Evolutionary conservation across 1,284 basidiomycete species (phyloP).

Genomic region (Heimioporus retisporus): DNA sequence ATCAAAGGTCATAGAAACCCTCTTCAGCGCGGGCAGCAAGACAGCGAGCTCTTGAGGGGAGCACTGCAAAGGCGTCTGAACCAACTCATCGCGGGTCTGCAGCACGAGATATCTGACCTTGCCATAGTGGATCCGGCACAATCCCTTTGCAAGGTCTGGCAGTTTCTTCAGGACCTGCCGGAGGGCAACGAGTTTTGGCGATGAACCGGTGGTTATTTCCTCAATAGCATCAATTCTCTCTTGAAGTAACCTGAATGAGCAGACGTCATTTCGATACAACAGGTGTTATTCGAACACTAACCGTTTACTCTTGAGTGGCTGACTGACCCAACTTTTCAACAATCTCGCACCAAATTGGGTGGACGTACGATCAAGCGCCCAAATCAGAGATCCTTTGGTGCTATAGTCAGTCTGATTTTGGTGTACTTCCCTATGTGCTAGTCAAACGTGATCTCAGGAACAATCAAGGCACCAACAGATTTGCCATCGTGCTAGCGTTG

Average conservation of each 20-base stretch:
- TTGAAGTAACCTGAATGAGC: conserved; percentile 67
- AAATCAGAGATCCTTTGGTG: conserved; percentile 83
- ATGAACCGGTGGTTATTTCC: conserved; percentile 75
- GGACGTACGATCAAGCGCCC: conserved; percentile 88
- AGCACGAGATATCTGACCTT: conserved; percentile 61
- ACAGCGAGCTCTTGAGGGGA: conserved; percentile 87
- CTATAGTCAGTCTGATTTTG: conserved; percentile 88
- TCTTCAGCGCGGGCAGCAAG: conserved; percentile 82
- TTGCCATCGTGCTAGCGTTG: conserved; percentile 88
- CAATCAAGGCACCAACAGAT: conserved; percentile 62
- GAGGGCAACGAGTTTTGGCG: conserved; percentile 69
- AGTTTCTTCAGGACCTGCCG: conserved; percentile 78
- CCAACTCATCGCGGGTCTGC: not conserved
- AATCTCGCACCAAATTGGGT: conserved; percentile 92
- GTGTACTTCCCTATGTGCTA: conserved; percentile 81
- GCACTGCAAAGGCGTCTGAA: conserved; percentile 58
- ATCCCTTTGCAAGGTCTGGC: conserved; percentile 91
- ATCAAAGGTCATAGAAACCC: conserved; percentile 77
- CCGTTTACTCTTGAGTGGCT: conserved; percentile 84
- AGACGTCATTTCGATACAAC: conserved; percentile 12
- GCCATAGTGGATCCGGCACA: conserved; percentile 92
- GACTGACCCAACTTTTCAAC: conserved; percentile 89
- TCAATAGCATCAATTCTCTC: conserved; percentile 88
- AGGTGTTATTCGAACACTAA: conserved; percentile 45
- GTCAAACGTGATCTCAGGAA: conserved; percentile 15